phyloP scores from a whole-genome alignment of 768 basidiomycete species.

The Suillus tomentosus region DNA sequence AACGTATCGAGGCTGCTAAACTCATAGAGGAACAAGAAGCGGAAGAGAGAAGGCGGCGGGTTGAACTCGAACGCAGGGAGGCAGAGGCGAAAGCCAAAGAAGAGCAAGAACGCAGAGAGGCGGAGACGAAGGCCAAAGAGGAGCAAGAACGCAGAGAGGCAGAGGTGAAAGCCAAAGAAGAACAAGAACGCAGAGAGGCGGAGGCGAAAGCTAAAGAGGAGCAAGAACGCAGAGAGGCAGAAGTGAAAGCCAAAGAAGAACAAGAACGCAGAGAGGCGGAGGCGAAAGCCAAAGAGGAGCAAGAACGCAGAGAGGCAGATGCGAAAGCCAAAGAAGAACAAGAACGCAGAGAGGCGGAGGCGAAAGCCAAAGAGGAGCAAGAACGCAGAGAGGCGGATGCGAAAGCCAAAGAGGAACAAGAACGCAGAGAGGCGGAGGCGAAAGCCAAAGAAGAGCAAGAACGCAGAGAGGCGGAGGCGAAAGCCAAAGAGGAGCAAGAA shows the following conservation, averaged over 20 bases:
- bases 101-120: conserved; percentile 10
- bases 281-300: conserved; percentile 22
- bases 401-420: conserved; percentile 22
- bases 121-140: conserved; percentile 32
- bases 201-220: conserved; percentile 18
- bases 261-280: conserved; percentile 23
- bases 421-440: conserved; percentile 28
- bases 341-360: conserved; percentile 14
- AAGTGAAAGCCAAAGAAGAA: conserved; percentile 28
- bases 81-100: conserved; percentile 14
- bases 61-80: conserved; percentile 16
- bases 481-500: conserved; percentile 12
- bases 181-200: conserved; percentile 17
- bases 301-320: conserved; percentile 17
- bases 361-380: conserved; percentile 15
- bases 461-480: conserved; percentile 18
- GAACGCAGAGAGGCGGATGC: conserved; percentile 23
- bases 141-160: conserved; percentile 13
- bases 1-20: conserved; percentile 43
- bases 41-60: conserved; percentile 22
- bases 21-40: conserved; percentile 29
- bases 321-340: conserved; percentile 16
- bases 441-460: conserved; percentile 14
- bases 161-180: conserved; percentile 28
- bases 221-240: conserved; percentile 17